A percentile compares a stretch with the other conserved stretches of the same genome.
Evolutionary conservation across 495 filamentous ascomycete genomes (phyloP).

Genomic region (Xylaria grammica): DNA sequence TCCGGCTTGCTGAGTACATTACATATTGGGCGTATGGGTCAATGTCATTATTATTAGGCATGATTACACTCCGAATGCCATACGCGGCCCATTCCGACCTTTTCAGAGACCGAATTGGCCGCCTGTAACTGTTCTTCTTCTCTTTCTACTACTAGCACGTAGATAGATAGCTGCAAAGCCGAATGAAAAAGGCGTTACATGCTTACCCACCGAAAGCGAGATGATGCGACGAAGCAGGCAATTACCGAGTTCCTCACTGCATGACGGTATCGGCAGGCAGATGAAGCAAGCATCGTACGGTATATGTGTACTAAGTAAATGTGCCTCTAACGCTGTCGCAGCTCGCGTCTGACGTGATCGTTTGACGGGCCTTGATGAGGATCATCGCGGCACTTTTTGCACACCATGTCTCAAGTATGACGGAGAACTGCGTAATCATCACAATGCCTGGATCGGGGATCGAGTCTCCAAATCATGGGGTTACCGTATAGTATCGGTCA

Average conservation of each 20-base stretch:
- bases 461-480: background rate
- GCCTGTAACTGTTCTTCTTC: too few species aligned
- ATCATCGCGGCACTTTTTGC: slow-evolving; percentile 17
- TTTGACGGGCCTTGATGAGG: slow-evolving; percentile 1
- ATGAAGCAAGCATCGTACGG: background rate
- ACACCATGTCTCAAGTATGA: background rate
- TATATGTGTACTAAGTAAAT: background rate
- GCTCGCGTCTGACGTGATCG: slow-evolving; percentile 13
- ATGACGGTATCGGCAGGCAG: slow-evolving; percentile 12
- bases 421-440: slow-evolving; percentile 6
- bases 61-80: too few species aligned
- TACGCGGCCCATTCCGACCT: too few species aligned
- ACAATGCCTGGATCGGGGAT: slow-evolving; percentile 1
- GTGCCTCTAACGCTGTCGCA: background rate
- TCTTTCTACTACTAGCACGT: background rate
- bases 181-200: too few species aligned
- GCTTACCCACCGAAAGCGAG: too few species aligned
- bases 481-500: too few species aligned
- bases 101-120: too few species aligned
- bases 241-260: background rate
- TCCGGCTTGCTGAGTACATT: too few species aligned
- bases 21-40: too few species aligned
- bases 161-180: background rate
- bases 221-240: background rate
- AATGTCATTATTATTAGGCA: too few species aligned